These are phyloP conservation scores for Barbatosphaeria neglecta DNA, from an alignment of 495 filamentous ascomycete species.

Conservation along the genomic window DNA sequence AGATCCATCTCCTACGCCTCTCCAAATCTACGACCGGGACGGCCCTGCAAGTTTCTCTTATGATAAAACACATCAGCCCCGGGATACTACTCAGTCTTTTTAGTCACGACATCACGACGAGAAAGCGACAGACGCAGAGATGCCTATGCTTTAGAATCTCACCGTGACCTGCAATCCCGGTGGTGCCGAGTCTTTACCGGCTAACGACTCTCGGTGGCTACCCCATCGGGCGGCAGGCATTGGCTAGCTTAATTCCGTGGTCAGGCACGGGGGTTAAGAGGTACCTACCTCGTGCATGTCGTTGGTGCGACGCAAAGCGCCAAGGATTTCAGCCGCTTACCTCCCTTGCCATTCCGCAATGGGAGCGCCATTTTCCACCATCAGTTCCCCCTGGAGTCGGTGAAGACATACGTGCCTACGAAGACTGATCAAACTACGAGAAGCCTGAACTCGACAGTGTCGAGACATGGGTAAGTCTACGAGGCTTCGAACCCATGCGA, in stretches of 20 bases:
- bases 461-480: not conserved
- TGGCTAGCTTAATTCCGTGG: no score
- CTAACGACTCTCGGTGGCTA: not conserved
- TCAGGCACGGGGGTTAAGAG: no score
- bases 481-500: no score
- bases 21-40: no score
- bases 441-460: not conserved
- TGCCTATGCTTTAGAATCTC: not conserved
- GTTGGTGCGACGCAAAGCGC: not conserved
- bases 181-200: not conserved
- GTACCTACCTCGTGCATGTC: not conserved
- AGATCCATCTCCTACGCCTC: not conserved
- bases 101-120: not conserved
- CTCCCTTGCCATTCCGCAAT: not conserved
- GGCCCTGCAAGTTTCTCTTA: no score
- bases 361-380: not conserved
- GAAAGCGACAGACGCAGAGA: no score
- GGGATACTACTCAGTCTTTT: no score
- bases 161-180: not conserved
- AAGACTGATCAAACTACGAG: not conserved
- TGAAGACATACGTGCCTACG: not conserved
- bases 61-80: no score
- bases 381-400: not conserved
- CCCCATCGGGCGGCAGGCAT: not conserved
- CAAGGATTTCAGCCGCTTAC: not conserved